phyloP scores from a whole-genome alignment of 2,329 filamentous ascomycete species.

The Hymenoscyphus fructigenus region DNA sequence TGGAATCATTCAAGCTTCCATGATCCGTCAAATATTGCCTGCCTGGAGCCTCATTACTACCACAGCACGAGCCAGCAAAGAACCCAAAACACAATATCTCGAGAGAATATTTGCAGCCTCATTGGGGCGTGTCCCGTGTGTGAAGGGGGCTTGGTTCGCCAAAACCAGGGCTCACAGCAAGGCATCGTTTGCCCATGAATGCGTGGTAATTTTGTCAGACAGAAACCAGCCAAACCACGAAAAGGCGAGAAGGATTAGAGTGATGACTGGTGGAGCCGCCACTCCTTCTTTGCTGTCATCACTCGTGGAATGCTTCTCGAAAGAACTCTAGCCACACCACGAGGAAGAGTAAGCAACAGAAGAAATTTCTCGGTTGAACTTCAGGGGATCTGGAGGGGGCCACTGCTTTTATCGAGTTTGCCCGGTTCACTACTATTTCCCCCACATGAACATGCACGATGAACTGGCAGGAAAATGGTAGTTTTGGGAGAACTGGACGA shows the following conservation, averaged over 20 bases:
- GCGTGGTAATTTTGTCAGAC: not conserved
- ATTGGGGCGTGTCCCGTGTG: slow-evolving; percentile 7
- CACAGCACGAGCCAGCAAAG: not conserved
- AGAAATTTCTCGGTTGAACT: not conserved
- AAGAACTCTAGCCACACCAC: not conserved
- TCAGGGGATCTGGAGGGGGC: not conserved
- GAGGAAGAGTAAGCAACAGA: not conserved
- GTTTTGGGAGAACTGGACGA: not conserved
- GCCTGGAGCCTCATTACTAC: slow-evolving; percentile 10
- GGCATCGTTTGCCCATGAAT: slow-evolving; percentile 1
- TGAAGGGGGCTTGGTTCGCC: not conserved
- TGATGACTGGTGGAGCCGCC: not conserved
- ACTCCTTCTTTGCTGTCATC: not conserved
- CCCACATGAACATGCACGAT: slow-evolving; percentile 1
- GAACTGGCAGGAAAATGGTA: not conserved
- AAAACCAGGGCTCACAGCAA: slow-evolving; percentile 3
- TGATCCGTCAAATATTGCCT: slow-evolving; percentile 5
- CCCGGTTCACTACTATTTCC: not conserved
- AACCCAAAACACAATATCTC: not conserved
- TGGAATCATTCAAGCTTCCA: not conserved
- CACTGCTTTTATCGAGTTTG: not conserved
- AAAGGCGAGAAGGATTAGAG: not conserved
- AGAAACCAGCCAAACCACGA: not conserved
- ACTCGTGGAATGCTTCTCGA: not conserved
- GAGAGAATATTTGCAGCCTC: slow-evolving; percentile 9